Conservation (phyloP, 2,329 filamentous ascomycete species). For the Xylariales sp. region DNA sequence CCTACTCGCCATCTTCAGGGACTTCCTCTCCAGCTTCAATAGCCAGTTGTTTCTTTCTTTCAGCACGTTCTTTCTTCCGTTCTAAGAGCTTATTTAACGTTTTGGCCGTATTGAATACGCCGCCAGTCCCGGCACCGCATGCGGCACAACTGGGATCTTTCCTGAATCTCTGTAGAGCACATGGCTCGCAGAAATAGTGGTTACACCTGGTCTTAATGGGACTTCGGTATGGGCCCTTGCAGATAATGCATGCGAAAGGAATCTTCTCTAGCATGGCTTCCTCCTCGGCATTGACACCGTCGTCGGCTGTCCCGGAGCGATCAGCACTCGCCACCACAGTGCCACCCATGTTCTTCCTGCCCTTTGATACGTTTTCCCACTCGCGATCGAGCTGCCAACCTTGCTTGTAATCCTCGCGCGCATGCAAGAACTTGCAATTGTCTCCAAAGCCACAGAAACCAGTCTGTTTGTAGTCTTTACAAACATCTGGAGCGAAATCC, state of each 20-base stretch:
- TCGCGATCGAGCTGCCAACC: constrained; percentile 95
- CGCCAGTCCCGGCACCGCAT: constrained; percentile 79
- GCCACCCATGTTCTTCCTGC: constrained; percentile 57
- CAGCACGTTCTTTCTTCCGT: constrained; percentile 60
- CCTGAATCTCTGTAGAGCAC: constrained; percentile 80
- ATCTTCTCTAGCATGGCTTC: constrained; percentile 75
- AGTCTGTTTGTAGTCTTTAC: constrained; percentile 88
- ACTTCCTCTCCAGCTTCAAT: constrained; percentile 40
- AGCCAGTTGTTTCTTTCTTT: constrained; percentile 51
- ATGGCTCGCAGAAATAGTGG: constrained; percentile 93
- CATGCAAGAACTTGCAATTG: constrained; percentile 77
- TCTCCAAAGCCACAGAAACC: constrained; percentile 70
- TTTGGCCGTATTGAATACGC: constrained; percentile 86
- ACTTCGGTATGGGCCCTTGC: constrained; percentile 69
- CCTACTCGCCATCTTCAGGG: constrained; percentile 37
- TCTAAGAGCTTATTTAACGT: constrained; percentile 77
- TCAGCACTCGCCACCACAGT: constrained; percentile 60
- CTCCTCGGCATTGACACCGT: constrained; percentile 51
- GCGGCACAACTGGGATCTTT: constrained; percentile 84
- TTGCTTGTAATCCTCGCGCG: constrained; percentile 75
- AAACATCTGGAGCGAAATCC: constrained; percentile 89
- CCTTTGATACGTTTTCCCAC: constrained; percentile 83
- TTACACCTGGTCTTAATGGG: constrained; percentile 87
- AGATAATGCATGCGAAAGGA: constrained; percentile 86
- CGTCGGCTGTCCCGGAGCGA: constrained; percentile 29